These are phyloP conservation scores for Arabidopsis lyrata DNA, from an alignment of 441 rosid species.

Conservation along the genomic window DNA sequence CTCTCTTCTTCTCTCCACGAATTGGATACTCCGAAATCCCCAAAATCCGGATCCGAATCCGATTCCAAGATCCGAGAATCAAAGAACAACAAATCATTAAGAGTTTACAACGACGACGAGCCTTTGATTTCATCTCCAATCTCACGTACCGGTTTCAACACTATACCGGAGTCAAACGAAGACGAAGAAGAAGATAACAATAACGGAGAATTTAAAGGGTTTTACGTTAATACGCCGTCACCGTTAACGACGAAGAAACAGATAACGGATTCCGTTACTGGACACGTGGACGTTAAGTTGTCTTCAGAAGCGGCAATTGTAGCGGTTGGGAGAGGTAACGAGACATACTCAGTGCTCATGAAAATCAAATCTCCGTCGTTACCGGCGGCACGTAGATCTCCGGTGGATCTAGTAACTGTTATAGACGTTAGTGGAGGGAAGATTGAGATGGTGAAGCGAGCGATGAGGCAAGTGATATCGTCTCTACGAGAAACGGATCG, in stretches of 20 bases:
- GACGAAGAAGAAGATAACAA: conserved; percentile 52
- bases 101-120: conserved; percentile 87
- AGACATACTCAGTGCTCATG: conserved; percentile 63
- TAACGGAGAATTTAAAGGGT: conserved; percentile 66
- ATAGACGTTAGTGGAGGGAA: conserved; percentile 68
- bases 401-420: conserved; percentile 82
- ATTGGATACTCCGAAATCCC: neutral
- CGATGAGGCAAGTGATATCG: conserved; percentile 66
- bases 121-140: conserved; percentile 66
- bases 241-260: conserved; percentile 32
- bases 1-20: conserved; percentile 28
- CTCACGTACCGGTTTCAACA: conserved; percentile 65
- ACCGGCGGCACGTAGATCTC: conserved; percentile 54
- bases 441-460: conserved; percentile 64
- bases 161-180: conserved; percentile 79
- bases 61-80: conserved; percentile 33
- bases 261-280: conserved; percentile 23
- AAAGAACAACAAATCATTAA: conserved; percentile 47
- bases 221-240: conserved; percentile 50
- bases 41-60: conserved; percentile 36
- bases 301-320: conserved; percentile 76
- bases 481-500: conserved; percentile 74
- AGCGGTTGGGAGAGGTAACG: conserved; percentile 57
- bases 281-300: conserved; percentile 54
- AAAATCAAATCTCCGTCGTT: conserved; percentile 68